A percentile compares a stretch with the other conserved stretches of the same genome.
Conservation (phyloP, 768 basidiomycete species). For the Psilocybe subaeruginosa region DNA sequence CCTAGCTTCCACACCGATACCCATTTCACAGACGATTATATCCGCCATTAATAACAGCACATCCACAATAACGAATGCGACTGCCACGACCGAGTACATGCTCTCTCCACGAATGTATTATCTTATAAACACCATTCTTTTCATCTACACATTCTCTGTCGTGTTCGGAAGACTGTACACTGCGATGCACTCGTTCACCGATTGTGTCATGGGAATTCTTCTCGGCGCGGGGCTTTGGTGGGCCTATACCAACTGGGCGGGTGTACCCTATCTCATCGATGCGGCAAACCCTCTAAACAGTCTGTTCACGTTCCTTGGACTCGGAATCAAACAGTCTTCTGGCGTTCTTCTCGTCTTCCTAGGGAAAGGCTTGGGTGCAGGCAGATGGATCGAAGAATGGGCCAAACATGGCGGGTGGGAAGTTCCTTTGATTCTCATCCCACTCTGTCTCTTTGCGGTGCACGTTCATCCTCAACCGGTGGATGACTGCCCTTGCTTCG, state of each 20-base stretch:
- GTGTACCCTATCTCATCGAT: conserved; percentile 36
- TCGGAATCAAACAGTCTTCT: conserved; percentile 21
- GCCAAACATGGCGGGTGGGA: conserved; percentile 41
- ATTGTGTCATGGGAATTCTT: conserved; percentile 63
- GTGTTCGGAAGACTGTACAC: conserved; percentile 84
- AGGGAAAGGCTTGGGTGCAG: conserved; percentile 41
- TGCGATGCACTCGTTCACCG: conserved; percentile 87
- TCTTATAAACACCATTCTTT: conserved; percentile 44
- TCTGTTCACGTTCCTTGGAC: conserved; percentile 25
- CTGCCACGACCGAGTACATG: conserved; percentile 22
- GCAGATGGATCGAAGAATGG: conserved; percentile 38
- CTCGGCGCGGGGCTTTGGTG: conserved; percentile 77
- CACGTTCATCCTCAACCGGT: conserved; percentile 93
- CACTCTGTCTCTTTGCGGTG: conserved; percentile 72
- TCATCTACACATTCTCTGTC: conserved; percentile 68
- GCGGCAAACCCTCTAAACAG: conserved; percentile 31
- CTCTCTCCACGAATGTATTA: conserved; percentile 52
- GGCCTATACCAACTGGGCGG: conserved; percentile 48
- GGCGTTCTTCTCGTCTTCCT: conserved; percentile 31
- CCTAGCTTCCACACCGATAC: conserved; percentile 36
- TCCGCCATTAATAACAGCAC: conserved; percentile 9
- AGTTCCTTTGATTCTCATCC: conserved; percentile 65
- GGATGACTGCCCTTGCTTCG: conserved; percentile 97
- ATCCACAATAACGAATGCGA: conserved; percentile 16
- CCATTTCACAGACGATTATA: conserved; percentile 4